phyloP scores from a whole-genome alignment of 208 protist genomes.

The Porcisia deanei region DNA sequence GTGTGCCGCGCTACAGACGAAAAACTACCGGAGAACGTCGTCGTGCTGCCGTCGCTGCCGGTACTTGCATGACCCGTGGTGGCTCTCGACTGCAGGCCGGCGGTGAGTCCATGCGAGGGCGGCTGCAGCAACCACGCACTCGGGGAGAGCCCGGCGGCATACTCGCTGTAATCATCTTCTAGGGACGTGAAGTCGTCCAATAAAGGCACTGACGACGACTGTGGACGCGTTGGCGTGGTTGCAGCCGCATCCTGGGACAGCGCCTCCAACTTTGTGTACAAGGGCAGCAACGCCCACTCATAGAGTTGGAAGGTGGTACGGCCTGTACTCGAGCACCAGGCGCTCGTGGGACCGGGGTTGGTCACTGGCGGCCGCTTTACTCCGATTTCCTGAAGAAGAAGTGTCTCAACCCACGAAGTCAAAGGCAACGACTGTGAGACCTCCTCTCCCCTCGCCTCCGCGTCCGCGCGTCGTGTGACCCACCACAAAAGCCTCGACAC shows the following conservation, averaged over 20 bases:
- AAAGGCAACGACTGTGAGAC: not conserved
- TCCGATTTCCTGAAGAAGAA: constrained; percentile 7
- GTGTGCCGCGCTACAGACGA: not conserved
- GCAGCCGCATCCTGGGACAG: not conserved
- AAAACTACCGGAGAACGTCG: not conserved
- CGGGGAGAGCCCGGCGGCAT: not conserved
- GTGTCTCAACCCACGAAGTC: constrained; percentile 19
- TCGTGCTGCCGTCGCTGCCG: not conserved
- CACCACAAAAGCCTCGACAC: constrained; percentile 26
- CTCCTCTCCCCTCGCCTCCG: not conserved
- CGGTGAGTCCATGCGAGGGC: not conserved
- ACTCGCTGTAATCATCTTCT: constrained; percentile 6
- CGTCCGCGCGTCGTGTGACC: constrained; percentile 12
- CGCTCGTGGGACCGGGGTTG: not conserved
- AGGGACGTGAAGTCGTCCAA: constrained; percentile 21
- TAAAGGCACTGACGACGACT: not conserved
- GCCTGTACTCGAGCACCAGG: not conserved
- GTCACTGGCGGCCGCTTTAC: not conserved
- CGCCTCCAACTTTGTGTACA: constrained; percentile 20
- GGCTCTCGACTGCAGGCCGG: not conserved
- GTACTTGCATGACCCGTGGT: not conserved
- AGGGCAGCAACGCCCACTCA: constrained; percentile 33
- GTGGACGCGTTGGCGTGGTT: not conserved
- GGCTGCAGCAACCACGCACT: not conserved
- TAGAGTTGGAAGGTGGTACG: constrained; percentile 12